Conservation (phyloP, 2,329 filamentous ascomycete species). For the Escovopsis sp. region DNA sequence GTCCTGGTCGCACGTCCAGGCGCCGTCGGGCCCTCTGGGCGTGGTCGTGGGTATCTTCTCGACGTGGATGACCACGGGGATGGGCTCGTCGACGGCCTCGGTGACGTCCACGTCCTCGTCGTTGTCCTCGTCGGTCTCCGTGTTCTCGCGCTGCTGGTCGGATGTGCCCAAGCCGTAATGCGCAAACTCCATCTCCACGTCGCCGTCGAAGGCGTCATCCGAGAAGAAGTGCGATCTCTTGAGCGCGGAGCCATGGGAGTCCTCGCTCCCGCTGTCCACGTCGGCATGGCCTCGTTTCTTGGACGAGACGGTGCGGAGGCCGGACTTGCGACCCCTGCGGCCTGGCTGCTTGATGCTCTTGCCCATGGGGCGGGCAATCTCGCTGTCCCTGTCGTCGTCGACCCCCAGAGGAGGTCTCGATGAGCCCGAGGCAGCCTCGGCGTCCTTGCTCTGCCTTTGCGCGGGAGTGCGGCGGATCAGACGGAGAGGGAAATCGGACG, state of each 20-base stretch:
- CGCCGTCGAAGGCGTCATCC: slow-evolving; percentile 14
- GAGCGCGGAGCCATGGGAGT: slow-evolving; percentile 18
- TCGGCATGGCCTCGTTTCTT: slow-evolving; percentile 30
- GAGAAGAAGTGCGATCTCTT: slow-evolving; percentile 22
- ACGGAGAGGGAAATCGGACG: slow-evolving; percentile 16
- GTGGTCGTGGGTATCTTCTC: slow-evolving; percentile 34
- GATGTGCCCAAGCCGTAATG: slow-evolving; percentile 6
- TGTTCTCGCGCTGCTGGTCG: slow-evolving; percentile 1
- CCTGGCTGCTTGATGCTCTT: slow-evolving; percentile 17
- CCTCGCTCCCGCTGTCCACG: slow-evolving; percentile 24
- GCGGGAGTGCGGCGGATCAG: slow-evolving; percentile 11
- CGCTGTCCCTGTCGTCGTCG: slow-evolving; percentile 11
- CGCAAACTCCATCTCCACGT: slow-evolving; percentile 19
- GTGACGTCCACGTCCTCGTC: slow-evolving; percentile 8
- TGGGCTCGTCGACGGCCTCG: slow-evolving; percentile 13
- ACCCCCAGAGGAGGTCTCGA: slow-evolving; percentile 3
- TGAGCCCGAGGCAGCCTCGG: no score
- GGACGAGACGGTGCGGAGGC: slow-evolving; percentile 26
- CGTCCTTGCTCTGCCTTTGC: slow-evolving; percentile 2
- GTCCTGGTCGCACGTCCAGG: slow-evolving; percentile 51
- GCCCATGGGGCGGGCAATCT: slow-evolving; percentile 13
- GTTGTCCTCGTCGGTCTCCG: slow-evolving; percentile 4
- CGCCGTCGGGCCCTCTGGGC: slow-evolving; percentile 43
- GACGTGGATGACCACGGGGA: slow-evolving; percentile 32
- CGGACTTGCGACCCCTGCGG: slow-evolving; percentile 30